A percentile compares a stretch with the other conserved stretches of the same genome.
phyloP scores from a whole-genome alignment of 2,329 filamentous ascomycete species.

The Aspergillus oerlinghausenensis region DNA sequence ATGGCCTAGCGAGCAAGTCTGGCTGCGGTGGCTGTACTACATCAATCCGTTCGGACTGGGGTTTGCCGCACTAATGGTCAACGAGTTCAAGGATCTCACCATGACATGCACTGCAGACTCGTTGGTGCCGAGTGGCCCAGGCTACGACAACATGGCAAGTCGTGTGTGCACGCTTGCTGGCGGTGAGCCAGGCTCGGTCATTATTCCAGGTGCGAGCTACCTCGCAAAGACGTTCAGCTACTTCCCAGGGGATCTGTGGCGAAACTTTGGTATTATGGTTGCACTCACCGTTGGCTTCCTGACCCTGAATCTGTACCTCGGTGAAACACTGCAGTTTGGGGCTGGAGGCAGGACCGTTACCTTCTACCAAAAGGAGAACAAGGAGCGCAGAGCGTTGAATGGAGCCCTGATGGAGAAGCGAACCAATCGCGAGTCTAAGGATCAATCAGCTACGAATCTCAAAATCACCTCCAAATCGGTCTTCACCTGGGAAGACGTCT shows the following conservation, averaged over 20 bases:
- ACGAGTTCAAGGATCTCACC: constrained; percentile 69
- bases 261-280: constrained; percentile 44
- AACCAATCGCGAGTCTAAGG: constrained; percentile 31
- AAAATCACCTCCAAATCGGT: constrained; percentile 55
- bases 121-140: constrained; percentile 65
- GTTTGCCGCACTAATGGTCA: constrained; percentile 77
- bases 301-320: constrained; percentile 35
- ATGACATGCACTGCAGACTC: constrained; percentile 65
- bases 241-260: constrained; percentile 64
- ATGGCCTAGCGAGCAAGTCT: constrained; percentile 68
- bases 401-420: constrained; percentile 37
- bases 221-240: constrained; percentile 67
- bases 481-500: constrained; percentile 71
- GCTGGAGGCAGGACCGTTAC: constrained; percentile 41
- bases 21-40: constrained; percentile 77
- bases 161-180: constrained; percentile 80
- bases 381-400: constrained; percentile 35
- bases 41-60: constrained; percentile 69
- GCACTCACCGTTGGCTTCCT: constrained; percentile 34
- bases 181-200: constrained; percentile 58
- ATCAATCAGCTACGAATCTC: constrained; percentile 42
- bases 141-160: constrained; percentile 65
- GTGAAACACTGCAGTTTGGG: constrained; percentile 36
- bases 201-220: constrained; percentile 65
- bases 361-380: constrained; percentile 38